phyloP scores from a whole-genome alignment of 148 eudicot species.

The Pouteria glomerata region DNA sequence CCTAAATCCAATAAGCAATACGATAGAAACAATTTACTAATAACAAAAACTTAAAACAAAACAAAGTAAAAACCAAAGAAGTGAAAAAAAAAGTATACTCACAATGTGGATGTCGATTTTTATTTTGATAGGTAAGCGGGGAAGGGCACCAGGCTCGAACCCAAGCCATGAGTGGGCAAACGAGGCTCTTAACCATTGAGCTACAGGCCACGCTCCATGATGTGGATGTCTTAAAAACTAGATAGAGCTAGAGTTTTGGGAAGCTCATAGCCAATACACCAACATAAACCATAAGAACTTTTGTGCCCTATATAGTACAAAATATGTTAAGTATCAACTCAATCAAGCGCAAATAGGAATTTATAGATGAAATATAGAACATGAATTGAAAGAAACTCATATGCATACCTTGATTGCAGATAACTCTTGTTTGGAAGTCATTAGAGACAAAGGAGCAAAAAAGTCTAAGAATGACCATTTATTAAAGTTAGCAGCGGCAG shows the following conservation, averaged over 20 bases:
- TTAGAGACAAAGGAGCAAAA: conserved; percentile 16
- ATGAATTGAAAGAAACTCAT: not conserved
- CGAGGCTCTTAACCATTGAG: too few relatives aligned
- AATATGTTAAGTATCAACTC: not conserved
- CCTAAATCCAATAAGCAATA: not conserved
- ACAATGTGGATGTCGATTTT: too few relatives aligned
- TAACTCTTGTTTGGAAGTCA: conserved; percentile 55
- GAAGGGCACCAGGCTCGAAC: too few relatives aligned
- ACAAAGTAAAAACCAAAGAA: not conserved
- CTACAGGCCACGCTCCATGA: too few relatives aligned
- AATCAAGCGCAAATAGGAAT: not conserved
- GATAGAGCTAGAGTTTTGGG: conserved; percentile 92
- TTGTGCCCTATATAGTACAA: conserved; percentile 48
- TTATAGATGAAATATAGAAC: not conserved
- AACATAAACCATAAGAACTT: conserved; percentile 95
- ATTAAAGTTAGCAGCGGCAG: too few relatives aligned
- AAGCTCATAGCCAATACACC: conserved; percentile 97
- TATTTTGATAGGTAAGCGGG: too few relatives aligned
- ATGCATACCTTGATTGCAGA: conserved; percentile 54
- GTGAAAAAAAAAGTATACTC: conserved; percentile 18
- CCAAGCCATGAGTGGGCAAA: too few relatives aligned
- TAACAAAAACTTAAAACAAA: not conserved
- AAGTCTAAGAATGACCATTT: not conserved
- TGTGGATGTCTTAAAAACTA: conserved; percentile 81
- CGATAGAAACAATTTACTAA: not conserved